Conservation (phyloP, 306 rosid species). For the Cucumis sativus region DNA sequence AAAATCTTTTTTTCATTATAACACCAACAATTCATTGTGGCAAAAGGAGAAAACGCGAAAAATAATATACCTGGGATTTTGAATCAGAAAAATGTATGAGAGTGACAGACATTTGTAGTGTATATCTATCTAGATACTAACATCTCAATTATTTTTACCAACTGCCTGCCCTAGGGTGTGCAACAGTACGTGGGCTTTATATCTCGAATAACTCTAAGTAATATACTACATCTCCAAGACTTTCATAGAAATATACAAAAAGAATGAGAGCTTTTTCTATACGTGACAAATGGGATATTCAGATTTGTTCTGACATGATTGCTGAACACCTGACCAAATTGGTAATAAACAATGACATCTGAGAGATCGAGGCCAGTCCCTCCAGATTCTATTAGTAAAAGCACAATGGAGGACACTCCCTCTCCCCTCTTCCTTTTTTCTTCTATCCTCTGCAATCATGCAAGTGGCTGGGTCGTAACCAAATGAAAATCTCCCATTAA, state of each 20-base stretch:
- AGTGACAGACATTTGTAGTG: neutral
- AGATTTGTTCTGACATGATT: neutral
- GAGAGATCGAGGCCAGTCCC: neutral
- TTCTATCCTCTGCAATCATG: neutral
- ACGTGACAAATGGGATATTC: neutral
- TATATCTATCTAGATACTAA: neutral
- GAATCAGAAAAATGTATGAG: neutral
- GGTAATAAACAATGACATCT: neutral
- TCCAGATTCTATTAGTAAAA: neutral
- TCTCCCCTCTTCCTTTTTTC: neutral
- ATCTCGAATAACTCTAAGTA: neutral
- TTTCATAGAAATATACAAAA: neutral
- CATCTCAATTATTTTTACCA: neutral
- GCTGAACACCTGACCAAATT: neutral
- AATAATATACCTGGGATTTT: neutral
- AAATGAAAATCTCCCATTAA: slow-evolving; percentile 5
- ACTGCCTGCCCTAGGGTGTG: neutral
- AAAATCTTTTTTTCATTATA: neutral
- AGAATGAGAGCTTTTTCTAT: neutral
- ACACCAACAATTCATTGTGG: neutral
- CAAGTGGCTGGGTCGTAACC: neutral
- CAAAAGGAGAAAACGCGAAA: neutral
- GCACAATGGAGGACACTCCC: neutral
- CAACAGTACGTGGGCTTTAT: neutral
- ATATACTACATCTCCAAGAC: neutral